Conservation (phyloP, 129 eudicot genomes). For the Escallonia herrerae region DNA sequence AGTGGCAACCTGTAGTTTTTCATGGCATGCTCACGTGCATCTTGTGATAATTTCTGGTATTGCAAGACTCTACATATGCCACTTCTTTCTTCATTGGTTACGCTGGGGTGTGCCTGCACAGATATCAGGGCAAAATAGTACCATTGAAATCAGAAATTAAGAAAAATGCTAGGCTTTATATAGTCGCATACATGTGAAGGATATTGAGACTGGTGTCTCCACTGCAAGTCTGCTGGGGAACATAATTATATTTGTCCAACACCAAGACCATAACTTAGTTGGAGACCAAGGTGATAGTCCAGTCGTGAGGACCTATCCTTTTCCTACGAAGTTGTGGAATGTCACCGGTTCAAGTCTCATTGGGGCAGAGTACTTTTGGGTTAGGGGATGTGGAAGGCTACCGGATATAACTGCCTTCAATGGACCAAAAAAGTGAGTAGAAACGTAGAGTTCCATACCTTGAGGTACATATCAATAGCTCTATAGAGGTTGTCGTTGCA, state of each 20-base stretch:
- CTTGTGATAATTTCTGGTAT: conserved; percentile 24
- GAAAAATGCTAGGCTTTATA: not conserved
- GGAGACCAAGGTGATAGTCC: no score
- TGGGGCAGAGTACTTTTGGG: no score
- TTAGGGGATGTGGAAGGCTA: no score
- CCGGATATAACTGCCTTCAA: not conserved
- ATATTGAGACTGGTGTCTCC: no score
- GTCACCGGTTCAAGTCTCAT: no score
- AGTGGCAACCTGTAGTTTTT: conserved; percentile 28
- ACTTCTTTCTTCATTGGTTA: conserved; percentile 25
- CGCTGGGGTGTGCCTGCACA: conserved; percentile 26
- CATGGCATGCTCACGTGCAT: conserved; percentile 23
- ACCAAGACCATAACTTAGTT: no score
- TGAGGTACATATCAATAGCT: conserved; percentile 35
- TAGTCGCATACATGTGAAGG: not conserved
- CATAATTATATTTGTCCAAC: no score
- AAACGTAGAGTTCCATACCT: conserved; percentile 16
- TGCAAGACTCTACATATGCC: conserved; percentile 20
- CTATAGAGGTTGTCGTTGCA: conserved; percentile 25
- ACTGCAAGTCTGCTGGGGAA: no score
- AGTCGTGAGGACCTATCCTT: no score
- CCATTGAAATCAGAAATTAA: not conserved
- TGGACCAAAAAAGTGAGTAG: not conserved
- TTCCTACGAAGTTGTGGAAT: no score
- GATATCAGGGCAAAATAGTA: not conserved